These are phyloP conservation scores for Trametes villosa DNA, from an alignment of 768 basidiomycete species.

Conservation along the genomic window DNA sequence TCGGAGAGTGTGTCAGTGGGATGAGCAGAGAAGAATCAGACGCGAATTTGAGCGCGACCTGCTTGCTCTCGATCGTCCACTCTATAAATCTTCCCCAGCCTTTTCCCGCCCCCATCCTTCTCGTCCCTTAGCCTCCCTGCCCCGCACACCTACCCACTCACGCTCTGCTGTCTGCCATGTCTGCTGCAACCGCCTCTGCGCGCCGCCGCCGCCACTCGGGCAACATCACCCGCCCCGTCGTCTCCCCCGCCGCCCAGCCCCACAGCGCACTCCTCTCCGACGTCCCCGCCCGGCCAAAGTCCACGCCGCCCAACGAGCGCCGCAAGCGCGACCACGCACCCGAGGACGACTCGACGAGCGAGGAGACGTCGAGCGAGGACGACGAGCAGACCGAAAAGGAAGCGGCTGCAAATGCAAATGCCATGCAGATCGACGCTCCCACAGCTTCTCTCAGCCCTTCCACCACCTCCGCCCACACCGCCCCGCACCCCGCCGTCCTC, in stretches of 20 bases:
- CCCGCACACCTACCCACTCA: background rate
- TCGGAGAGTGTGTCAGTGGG: too few species aligned
- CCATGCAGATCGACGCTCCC: constrained; percentile 28
- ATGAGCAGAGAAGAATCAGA: too few species aligned
- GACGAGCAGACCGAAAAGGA: constrained; percentile 27
- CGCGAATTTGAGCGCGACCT: background rate
- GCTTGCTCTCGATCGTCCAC: background rate
- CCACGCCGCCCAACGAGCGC: constrained; percentile 68
- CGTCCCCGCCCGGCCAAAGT: constrained; percentile 74
- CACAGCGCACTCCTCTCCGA: constrained; percentile 36
- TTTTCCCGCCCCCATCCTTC: background rate
- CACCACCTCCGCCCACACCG: constrained; percentile 18
- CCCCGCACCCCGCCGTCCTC: constrained; percentile 26
- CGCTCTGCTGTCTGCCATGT: constrained; percentile 17
- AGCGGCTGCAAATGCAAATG: constrained; percentile 10
- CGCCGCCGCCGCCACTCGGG: constrained; percentile 58
- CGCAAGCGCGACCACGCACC: constrained; percentile 36
- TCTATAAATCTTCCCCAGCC: background rate
- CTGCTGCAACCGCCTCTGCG: constrained; percentile 11
- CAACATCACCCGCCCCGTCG: constrained; percentile 31
- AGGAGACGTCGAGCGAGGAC: too few species aligned
- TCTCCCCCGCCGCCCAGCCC: constrained; percentile 25
- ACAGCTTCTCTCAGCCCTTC: constrained; percentile 12
- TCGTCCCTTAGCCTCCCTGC: background rate
- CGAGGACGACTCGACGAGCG: constrained; percentile 23